phyloP scores from a whole-genome alignment of 257 asterid genomes.

The Ajuga chamaepitys region DNA sequence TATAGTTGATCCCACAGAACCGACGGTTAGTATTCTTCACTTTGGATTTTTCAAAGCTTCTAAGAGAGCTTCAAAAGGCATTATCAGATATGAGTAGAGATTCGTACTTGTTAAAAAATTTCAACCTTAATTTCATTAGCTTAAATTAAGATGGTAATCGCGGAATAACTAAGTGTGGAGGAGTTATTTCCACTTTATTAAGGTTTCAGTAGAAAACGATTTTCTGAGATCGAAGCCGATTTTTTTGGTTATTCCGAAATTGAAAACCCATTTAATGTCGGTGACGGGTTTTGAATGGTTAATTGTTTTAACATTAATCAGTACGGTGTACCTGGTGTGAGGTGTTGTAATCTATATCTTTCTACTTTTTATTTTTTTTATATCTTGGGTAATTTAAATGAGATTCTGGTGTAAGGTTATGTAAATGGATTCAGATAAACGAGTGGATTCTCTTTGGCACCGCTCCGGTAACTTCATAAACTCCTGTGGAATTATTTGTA shows the following conservation, averaged over 20 bases:
- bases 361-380: not conserved
- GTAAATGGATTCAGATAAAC: not conserved
- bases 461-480: conserved; percentile 11
- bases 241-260: not conserved
- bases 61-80: not conserved
- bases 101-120: not conserved
- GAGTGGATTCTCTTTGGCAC: too few species aligned
- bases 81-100: not conserved
- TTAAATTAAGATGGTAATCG: not conserved
- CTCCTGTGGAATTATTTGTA: conserved; percentile 14
- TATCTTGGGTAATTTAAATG: not conserved
- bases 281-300: not conserved
- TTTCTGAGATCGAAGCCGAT: not conserved
- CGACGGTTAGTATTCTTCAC: not conserved
- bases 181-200: not conserved
- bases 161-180: not conserved
- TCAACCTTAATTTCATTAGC: not conserved
- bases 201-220: not conserved
- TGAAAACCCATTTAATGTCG: not conserved
- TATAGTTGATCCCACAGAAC: not conserved
- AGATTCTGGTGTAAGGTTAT: not conserved
- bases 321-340: not conserved
- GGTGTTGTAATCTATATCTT: not conserved
- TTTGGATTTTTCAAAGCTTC: not conserved
- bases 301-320: not conserved